A percentile compares a stretch with the other conserved stretches of the same genome.
These are phyloP conservation scores for Amaranthus cruentus DNA, from an alignment of 148 eudicot genomes.

Conservation along the genomic window DNA sequence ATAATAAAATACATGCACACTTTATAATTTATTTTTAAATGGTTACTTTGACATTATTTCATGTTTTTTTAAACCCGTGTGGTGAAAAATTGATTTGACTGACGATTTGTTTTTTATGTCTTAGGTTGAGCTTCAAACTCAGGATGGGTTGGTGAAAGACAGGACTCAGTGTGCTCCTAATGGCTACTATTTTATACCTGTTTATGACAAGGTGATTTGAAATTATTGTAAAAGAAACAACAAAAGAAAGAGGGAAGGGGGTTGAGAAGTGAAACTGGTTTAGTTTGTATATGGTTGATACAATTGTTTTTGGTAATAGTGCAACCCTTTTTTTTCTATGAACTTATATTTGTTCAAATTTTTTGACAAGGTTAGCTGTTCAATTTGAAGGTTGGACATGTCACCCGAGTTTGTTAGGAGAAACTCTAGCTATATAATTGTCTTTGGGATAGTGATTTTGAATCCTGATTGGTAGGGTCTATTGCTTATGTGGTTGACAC, in stretches of 20 bases:
- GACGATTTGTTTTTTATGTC: constrained; percentile 6
- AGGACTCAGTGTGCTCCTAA: constrained; percentile 99
- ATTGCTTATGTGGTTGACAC: background rate
- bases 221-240: background rate
- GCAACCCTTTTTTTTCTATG: background rate
- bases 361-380: constrained; percentile 1
- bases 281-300: background rate
- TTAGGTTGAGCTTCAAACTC: constrained; percentile 92
- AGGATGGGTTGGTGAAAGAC: constrained; percentile 96
- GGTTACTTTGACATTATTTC: constrained; percentile 6
- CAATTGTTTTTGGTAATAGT: background rate
- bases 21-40: too few species aligned
- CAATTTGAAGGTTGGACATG: constrained; percentile 9
- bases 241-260: background rate
- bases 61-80: constrained; percentile 1
- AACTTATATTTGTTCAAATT: background rate
- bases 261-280: background rate
- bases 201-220: constrained; percentile 83
- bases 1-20: too few species aligned
- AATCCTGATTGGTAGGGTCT: background rate
- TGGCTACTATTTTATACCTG: constrained; percentile 98
- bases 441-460: background rate
- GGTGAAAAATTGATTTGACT: constrained; percentile 7
- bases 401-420: background rate
- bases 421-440: background rate